Evolutionary conservation across 352 stramenopile genomes (phyloP).

Genomic region (Phytophthora brassicae): DNA sequence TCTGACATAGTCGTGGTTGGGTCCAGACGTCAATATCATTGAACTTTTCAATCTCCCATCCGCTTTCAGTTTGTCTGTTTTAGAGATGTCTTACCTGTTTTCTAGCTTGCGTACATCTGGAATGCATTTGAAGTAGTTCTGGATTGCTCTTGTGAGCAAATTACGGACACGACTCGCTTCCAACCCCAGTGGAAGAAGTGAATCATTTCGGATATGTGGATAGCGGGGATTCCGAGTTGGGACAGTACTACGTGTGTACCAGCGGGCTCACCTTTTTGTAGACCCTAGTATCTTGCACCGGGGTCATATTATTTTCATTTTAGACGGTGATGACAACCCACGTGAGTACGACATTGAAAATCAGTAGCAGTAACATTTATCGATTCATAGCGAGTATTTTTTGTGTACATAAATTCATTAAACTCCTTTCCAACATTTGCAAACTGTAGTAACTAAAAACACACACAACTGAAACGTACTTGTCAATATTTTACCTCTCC

Average conservation of each 20-base stretch:
- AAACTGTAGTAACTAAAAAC: too few relatives aligned
- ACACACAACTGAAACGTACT: not conserved
- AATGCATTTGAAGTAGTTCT: not conserved
- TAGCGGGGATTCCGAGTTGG: not conserved
- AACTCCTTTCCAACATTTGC: not conserved
- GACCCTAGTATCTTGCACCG: not conserved
- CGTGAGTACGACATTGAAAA: not conserved
- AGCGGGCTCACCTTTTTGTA: not conserved
- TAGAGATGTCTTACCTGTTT: not conserved
- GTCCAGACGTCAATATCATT: not conserved
- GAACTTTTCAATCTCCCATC: not conserved
- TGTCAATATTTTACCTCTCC: too few relatives aligned
- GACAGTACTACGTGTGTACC: not conserved
- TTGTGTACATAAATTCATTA: not conserved
- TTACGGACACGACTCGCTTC: not conserved
- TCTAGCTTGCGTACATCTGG: not conserved
- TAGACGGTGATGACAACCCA: not conserved
- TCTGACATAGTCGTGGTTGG: conserved; percentile 1
- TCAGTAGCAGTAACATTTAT: not conserved
- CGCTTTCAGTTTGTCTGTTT: not conserved
- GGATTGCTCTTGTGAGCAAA: not conserved
- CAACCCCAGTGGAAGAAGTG: conserved; percentile 10
- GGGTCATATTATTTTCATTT: not conserved
- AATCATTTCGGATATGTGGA: conserved; percentile 12
- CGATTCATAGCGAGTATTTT: not conserved